Evolutionary conservation across 805 yeast species (phyloP), one percentile per base, ranked within the genome.

Genomic region (Candida hungchunana): DNA sequence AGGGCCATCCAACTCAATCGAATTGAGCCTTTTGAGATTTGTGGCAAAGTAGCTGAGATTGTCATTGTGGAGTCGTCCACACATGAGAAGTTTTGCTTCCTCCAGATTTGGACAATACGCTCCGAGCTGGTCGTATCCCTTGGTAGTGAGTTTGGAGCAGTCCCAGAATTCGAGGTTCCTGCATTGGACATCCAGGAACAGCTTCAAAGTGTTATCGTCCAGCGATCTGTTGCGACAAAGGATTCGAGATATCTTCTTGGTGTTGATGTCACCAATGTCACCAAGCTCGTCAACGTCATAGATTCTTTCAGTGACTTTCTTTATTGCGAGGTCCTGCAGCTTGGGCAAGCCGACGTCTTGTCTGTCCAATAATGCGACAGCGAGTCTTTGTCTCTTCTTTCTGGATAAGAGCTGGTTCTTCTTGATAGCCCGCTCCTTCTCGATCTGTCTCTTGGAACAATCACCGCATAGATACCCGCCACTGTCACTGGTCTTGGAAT

Each of bases 51-150:
- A 82, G 13, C 65, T 54, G 40, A 93, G 56, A 39, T 82, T 81
- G 44, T 81, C 88, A 54, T 84, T 84, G 48, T 82, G 87, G 26
- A 93, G 62, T 48, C 84, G 89, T 5, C 98, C 98, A 65, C 97
- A 90, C 97, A 89, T 90, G 40, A 78, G 77, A 29, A 93, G 63
- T 0, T 80, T 80, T 29, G 93, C 56, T 1, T 67, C 58, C 45
- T 73, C 78, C 4, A 93, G 43, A 18, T 79, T 67, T 0, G 96
- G 96, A 47, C 96, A 85, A 55, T 64, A 82, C 0, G 94, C 68
- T 0, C 89, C 88, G 25, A 93, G 75, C 44, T 77, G 69, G 48
- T 74, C 72, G 42, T 80, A 70, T 0, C 93, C 73, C 42, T 74
- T 81, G 26, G 71, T 69, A 17, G 77, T 74, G 13, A 93, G 67